Evolutionary conservation across 345 rosid species (phyloP), one percentile per base, ranked within the genome.

Genomic region (Orychophragmus violaceus): DNA sequence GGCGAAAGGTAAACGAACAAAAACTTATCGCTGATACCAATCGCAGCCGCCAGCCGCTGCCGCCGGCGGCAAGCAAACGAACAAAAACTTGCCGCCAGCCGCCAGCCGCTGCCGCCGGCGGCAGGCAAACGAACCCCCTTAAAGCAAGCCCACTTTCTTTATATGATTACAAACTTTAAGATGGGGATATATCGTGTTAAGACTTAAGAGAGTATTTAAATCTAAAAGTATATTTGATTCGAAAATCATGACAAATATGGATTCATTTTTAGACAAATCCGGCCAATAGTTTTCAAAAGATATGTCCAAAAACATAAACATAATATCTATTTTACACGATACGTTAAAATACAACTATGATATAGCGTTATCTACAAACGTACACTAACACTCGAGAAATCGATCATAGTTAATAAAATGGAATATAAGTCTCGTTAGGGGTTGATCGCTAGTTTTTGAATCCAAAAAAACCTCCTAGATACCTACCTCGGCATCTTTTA

Each of bases 211-310:
- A 39, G 28, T 63, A 49, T 18, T 39, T 53, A 2, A 39, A 41
- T 54, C 17, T 54, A 68, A 56, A 35, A 45, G 37, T 27, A 45
- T 57, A 45, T 68, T 68, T 46, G 19, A 23, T 24, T 33, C 1
- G 36, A 11, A 45, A 46, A 68, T 30, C 48, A 45, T 45, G 72
- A 56, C 36, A 67, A 45, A 23, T 67, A 56, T 30, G 35, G 53
- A 54, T 55, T 57, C 36, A 36, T 68, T 24, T 57, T 21, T 68
- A n/a, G 39, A 56, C 22, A 44, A 44, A 5, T 67, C 46, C n/a
- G n/a, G n/a, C n/a, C 63, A 21, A 32, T 5, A 56, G 25, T 55
- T 67, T 30, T 67, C 24, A 56, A 44, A 67, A 56, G 56, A 56
- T 56, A 67, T 56, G 17, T 30, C 18, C 11, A 22, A 8, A 8